Base-by-base conservation (phyloP, 352 stramenopile species). In the Phytopythium litorale region DNA sequence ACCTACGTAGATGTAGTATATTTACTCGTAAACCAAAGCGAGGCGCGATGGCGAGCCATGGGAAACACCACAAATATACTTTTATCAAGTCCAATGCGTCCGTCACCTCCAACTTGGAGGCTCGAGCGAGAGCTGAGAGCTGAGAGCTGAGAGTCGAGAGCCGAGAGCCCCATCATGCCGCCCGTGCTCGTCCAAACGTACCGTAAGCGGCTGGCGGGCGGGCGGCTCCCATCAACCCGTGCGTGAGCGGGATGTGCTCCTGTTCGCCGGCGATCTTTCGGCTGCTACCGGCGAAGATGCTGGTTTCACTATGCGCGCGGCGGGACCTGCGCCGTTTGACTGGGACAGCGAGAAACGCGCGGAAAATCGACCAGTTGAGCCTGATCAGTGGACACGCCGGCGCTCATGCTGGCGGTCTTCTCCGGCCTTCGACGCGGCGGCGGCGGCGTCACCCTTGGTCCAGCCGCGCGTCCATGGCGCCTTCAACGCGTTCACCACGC, bases 1-100 rank as follows among this genome's bases (percentile, higher is more conserved):
- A 32, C 28, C 35, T 54, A 54, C 48, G 48, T 54, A 54, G 48
- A 54, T 54, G 48, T n/a, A n/a, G 23, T 52, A 35, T 35, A 52
- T 52, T 52, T 52, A n/a, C n/a, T n/a, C n/a, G n/a, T n/a, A 52
- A 35, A 18, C 28, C 19, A 51, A 23, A 21, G n/a, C 7, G 32
- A 21, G 45, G 45, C 45, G 9, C 6, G 21, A 51, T 51, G 45
- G 45, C 45, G 45, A 51, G 45, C 45, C 45, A 11, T 32, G 21
- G 32, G 32, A 32, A 49, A 49, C 42, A 49, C 42, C 48, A 38
- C 48, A 54, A 54, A 53, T 30, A 11, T 11, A 16, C 25, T 28
- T 28, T 28, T 28, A n/a, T n/a, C n/a, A n/a, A n/a, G n/a, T 37
- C 33, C 33, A 5, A 37, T 37, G 33, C 33, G 9, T 37, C 33